Evolutionary conservation across 192 early-diverging fungal genomes (phyloP).

Genomic region (Coemansia sp.): DNA sequence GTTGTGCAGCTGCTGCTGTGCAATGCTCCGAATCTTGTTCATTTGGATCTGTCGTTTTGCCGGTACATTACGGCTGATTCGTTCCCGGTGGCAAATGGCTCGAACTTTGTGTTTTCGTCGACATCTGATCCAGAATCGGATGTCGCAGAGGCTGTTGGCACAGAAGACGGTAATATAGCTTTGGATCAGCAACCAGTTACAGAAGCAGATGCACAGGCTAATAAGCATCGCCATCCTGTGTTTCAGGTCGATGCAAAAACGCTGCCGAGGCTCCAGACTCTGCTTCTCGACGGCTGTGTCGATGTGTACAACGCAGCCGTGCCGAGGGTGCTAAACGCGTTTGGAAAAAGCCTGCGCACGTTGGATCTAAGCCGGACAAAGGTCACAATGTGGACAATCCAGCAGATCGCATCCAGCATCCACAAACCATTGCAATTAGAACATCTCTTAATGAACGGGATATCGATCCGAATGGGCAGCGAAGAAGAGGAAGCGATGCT

Average conservation of each 20-base stretch:
- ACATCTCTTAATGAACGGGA: neutral
- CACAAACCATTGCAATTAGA: neutral
- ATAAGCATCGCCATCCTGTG: neutral
- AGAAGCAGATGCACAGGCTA: neutral
- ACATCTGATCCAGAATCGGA: neutral
- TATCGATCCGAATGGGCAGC: neutral
- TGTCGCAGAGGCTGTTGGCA: neutral
- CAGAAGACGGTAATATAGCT: neutral
- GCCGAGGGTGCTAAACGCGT: constrained; percentile 18
- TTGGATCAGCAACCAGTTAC: constrained; percentile 2
- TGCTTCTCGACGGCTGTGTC: constrained; percentile 19
- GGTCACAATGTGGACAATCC: neutral
- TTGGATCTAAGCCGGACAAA: constrained; percentile 16
- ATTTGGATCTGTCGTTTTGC: constrained; percentile 32
- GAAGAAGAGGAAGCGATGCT: neutral
- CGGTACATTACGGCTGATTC: constrained; percentile 24
- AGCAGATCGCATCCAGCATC: neutral
- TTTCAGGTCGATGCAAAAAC: neutral
- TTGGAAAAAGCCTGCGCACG: constrained; percentile 17
- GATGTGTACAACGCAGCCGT: constrained; percentile 15
- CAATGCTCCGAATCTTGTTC: constrained; percentile 19
- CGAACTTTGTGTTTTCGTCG: constrained; percentile 1
- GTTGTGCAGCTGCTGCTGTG: constrained; percentile 19
- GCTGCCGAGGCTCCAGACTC: constrained; percentile 25
- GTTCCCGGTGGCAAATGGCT: constrained; percentile 22